Evolutionary conservation across 2,329 filamentous ascomycete genomes (phyloP), one percentile per base, ranked within the genome.

Genomic region (Aspergillus spinulosporus): DNA sequence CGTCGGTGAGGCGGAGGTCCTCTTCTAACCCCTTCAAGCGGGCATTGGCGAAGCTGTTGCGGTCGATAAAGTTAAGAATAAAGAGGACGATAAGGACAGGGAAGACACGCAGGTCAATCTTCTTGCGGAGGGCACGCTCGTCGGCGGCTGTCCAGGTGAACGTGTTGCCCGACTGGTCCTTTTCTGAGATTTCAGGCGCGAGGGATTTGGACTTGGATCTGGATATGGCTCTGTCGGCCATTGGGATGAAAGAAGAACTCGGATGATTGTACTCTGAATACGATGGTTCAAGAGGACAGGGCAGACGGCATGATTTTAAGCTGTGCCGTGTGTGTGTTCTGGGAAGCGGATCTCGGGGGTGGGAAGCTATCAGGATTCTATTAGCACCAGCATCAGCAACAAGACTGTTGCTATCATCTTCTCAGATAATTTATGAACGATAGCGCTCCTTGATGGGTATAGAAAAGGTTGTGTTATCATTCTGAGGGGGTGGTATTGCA

Each of bases 51-150:
- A 48, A 48, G 32, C 37, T 48, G 46, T 48, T 48, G 46, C 31
- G 46, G 29, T 48, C 46, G 46, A 48, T 48, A 32, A 48, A 48
- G 46, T 48, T 48, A 32, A 48, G 46, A n/a, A 49, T 29, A 15
- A 36, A 49, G 3, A 49, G 46, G 32, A 49, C 31, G 14, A 28
- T 49, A 32, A 46, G 28, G 28, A 46, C 44, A 5, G 28, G 44
- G 44, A 46, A 46, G 28, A 46, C 44, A n/a, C 44, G 44, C 26
- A 46, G 12, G 46, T 49, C 34, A 15, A 49, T 49, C 29, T 46
- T 37, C 31, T 15, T 37, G 3, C 46, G 46, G 14, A 39, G 46
- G 9, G 15, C 14, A 15, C n/a, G n/a, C 15, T 36, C 15, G n/a
- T 37, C 46, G 14, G 26, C 34, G 14, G 34, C 46, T 9, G 32